A percentile compares a stretch with the other conserved stretches of the same genome.
These are phyloP conservation scores for Cylindrotheca closterium DNA, from an alignment of 108 stramenopile species.

Conservation along the genomic window DNA sequence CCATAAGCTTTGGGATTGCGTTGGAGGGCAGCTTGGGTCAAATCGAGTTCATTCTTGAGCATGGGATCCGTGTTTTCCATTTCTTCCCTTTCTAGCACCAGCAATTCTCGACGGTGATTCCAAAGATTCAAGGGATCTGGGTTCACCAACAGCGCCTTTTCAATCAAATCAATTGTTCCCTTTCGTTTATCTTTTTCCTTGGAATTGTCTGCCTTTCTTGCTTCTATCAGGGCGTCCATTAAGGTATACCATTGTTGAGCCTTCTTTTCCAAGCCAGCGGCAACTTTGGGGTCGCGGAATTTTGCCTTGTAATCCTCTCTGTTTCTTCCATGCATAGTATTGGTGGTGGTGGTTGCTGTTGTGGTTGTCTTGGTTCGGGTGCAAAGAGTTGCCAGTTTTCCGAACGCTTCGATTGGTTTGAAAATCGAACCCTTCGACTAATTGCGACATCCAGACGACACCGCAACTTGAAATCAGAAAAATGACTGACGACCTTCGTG, in stretches of 20 bases:
- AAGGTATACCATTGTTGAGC: conserved; percentile 79
- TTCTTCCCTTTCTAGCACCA: conserved; percentile 36
- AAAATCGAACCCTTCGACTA: too few relatives aligned
- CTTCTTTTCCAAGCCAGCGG: conserved; percentile 56
- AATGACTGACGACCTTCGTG: too few relatives aligned
- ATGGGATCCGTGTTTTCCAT: neutral
- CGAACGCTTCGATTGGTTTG: too few relatives aligned
- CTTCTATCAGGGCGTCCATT: conserved; percentile 45
- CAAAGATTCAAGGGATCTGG: conserved; percentile 95
- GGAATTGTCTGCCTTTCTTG: conserved; percentile 28
- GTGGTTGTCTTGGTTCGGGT: too few relatives aligned
- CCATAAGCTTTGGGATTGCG: conserved; percentile 96
- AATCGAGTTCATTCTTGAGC: conserved; percentile 46
- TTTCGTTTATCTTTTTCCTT: neutral
- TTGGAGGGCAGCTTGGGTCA: conserved; percentile 79
- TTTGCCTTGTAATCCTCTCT: conserved; percentile 76
- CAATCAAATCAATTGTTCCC: conserved; percentile 47
- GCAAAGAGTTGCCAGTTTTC: too few relatives aligned
- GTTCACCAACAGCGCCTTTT: conserved; percentile 86
- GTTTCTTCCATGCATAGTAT: conserved; percentile 81
- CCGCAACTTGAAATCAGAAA: too few relatives aligned
- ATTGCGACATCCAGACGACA: too few relatives aligned
- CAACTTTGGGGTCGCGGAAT: conserved; percentile 52
- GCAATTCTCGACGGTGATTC: conserved; percentile 91
- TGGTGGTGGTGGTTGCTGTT: conserved; percentile 3